Evolutionary conservation across 495 filamentous ascomycete species (phyloP), one percentile per base, ranked within the genome.

Genomic region (Aspergillus campestris): DNA sequence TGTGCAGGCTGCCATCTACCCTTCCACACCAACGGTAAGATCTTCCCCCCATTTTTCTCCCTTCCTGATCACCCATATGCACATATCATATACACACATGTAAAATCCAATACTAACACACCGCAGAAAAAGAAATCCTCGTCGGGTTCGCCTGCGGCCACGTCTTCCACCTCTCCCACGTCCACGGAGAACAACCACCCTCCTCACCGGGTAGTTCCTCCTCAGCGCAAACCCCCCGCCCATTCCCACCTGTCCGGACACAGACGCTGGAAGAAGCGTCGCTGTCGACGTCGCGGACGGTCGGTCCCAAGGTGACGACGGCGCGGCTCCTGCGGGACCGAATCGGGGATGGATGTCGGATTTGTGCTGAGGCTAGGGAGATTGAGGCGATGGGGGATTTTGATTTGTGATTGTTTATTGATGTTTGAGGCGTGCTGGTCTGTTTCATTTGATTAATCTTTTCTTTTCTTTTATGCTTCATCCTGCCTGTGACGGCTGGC

Each of bases 101-200:
- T n/a, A n/a, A n/a, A 30, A 42, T 28, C 13, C 8, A 48, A 45
- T 10, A 28, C 12, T 31, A 24, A 39, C 18, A 18, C 9, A 43
- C 14, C 24, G 40, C 56, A 77, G 86, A 90, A 56, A 73, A 66
- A 40, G 81, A 91, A 50, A 86, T 87, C 7, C 78, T 98, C 7
- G 76, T 97, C 7, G 89, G 86, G 29, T 98, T 96, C 51, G 85
- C 86, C 5, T 98, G 92, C 61, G 83, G 86, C 1, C 90, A 98
- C 56, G 77, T 90, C 29, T 98, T 90, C 65, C 92, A 98, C 52
- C 71, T 96, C 6, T 73, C 80, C 7, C 92, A 94, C 56, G 65
- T 98, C 10, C 74, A 72, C 36, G 38, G 78, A 43, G 65, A 69
- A 8, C 52, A 65, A 6, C 65, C 69, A 1, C 61, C 65, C 8